Percentiles rank a stretch among this genome's conserved stretches.
Conservation (phyloP, 179 eudicot species). For the Silene noctiflora region DNA sequence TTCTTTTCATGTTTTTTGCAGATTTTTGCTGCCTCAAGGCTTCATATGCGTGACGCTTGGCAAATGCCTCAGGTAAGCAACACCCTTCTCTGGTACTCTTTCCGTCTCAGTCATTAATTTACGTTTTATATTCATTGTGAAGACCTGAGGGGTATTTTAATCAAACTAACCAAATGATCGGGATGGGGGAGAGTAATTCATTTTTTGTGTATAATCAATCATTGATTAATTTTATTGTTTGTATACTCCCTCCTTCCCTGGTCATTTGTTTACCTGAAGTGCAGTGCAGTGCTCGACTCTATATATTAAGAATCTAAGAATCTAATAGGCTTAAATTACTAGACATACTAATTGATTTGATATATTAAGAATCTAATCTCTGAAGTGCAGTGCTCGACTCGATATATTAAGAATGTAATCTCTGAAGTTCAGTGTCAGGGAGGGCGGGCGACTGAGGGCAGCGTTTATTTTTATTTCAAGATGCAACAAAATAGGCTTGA, state of each 20-base stretch:
- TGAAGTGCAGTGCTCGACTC: background rate
- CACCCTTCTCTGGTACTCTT: too few relatives aligned
- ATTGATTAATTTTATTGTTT: too few relatives aligned
- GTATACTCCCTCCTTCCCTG: too few relatives aligned
- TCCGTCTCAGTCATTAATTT: too few relatives aligned
- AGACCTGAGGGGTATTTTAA: background rate
- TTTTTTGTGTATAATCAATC: background rate
- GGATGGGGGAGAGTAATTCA: background rate
- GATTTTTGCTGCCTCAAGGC: conserved; percentile 90
- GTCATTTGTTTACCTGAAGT: too few relatives aligned
- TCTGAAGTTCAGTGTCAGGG: too few relatives aligned
- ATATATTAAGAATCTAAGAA: too few relatives aligned
- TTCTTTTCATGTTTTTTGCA: conserved; percentile 18
- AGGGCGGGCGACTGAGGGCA: too few relatives aligned
- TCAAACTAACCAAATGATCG: too few relatives aligned
- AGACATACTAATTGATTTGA: background rate
- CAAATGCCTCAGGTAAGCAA: conserved; percentile 85
- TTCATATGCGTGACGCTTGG: conserved; percentile 79
- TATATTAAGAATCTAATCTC: background rate
- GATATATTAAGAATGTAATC: background rate
- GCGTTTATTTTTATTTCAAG: too few relatives aligned
- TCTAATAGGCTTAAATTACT: background rate
- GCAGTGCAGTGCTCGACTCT: too few relatives aligned
- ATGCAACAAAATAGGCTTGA: too few relatives aligned
- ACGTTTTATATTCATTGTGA: background rate